Conservation (phyloP, 768 basidiomycete genomes). For the Tricholoma terreum region DNA sequence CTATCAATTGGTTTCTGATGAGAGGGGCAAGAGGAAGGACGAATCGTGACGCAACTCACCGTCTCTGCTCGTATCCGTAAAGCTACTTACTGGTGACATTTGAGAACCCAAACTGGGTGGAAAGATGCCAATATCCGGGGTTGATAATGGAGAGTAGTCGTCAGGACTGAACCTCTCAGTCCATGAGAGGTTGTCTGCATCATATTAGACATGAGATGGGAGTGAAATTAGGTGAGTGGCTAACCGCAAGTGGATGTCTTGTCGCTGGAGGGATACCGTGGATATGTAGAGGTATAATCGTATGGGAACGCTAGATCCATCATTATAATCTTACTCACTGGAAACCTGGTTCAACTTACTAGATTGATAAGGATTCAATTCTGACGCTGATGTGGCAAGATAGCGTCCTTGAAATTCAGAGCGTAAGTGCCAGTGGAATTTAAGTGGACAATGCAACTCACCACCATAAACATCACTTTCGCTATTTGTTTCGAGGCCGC, state of each 20-base stretch:
- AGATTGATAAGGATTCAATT: background rate
- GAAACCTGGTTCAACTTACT: background rate
- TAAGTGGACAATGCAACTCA: background rate
- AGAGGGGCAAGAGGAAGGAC: background rate
- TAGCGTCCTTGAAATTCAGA: background rate
- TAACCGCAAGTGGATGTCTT: background rate
- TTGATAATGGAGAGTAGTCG: conserved; percentile 6
- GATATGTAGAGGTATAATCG: background rate
- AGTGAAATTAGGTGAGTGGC: background rate
- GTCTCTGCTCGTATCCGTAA: conserved; percentile 32
- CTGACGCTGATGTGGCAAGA: background rate
- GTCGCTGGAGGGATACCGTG: background rate
- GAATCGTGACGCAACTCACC: conserved; percentile 16
- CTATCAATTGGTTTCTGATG: conserved; percentile 15
- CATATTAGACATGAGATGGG: background rate
- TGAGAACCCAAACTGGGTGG: conserved; percentile 20
- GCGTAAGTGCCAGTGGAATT: background rate
- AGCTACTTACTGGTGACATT: conserved; percentile 21
- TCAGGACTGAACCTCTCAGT: background rate
- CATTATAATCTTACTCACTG: background rate
- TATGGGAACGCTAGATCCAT: background rate
- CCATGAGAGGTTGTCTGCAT: background rate
- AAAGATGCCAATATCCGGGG: conserved; percentile 21
- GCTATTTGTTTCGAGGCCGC: background rate
- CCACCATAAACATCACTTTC: background rate